Conservation (phyloP, 179 eudicot species). For the Carnegiea gigantea region DNA sequence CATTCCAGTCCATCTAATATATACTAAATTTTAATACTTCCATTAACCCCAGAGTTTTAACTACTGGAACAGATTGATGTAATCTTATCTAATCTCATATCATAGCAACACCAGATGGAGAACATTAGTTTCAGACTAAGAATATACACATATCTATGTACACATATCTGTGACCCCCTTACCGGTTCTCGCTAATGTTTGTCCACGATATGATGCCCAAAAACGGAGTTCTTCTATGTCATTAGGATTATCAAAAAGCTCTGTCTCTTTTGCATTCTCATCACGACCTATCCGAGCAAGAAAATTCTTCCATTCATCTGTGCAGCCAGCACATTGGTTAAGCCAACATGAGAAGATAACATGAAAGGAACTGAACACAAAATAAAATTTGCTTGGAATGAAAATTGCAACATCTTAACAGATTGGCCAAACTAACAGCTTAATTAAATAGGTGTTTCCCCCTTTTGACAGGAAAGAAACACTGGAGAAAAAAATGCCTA, state of each 20-base stretch:
- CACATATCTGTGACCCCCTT: conserved; percentile 1
- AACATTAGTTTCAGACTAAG: background rate
- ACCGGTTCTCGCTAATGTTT: conserved; percentile 98
- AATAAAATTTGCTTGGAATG: background rate
- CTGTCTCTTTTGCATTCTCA: conserved; percentile 72
- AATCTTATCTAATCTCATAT: background rate
- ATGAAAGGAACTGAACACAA: background rate
- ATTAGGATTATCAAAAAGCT: conserved; percentile 69
- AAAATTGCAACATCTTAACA: background rate
- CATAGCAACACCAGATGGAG: background rate
- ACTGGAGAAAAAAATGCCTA: no score
- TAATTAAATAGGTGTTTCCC: no score
- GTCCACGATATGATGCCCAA: conserved; percentile 99
- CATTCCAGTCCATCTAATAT: no score
- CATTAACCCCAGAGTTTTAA: no score
- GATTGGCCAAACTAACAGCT: no score
- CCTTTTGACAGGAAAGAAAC: no score
- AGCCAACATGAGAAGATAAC: background rate
- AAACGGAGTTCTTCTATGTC: conserved; percentile 87
- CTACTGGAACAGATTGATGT: background rate
- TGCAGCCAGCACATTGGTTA: background rate
- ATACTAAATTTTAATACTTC: no score
- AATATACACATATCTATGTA: background rate
- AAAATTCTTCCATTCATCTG: conserved; percentile 99
- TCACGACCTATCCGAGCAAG: conserved; percentile 92